phyloP scores from a whole-genome alignment of 2,329 filamentous ascomycete genomes.

The Paecilomyces sp. region DNA sequence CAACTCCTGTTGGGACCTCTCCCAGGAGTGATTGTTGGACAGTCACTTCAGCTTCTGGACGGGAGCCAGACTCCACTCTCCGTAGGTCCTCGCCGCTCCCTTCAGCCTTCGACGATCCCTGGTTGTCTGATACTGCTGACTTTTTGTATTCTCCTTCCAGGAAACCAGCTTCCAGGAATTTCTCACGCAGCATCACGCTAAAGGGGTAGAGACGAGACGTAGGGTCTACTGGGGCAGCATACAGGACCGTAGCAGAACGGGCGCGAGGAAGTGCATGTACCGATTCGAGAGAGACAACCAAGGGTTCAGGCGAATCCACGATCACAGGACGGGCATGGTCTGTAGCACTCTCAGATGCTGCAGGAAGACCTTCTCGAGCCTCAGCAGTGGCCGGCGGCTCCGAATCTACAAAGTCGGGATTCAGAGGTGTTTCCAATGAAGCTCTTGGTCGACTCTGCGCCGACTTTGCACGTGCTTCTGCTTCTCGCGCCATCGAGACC shows the following conservation, averaged over 20 bases:
- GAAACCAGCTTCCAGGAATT: constrained; percentile 39
- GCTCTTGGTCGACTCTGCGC: constrained; percentile 22
- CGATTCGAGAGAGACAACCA: constrained; percentile 39
- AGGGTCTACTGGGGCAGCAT: constrained; percentile 31
- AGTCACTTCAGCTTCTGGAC: constrained; percentile 4
- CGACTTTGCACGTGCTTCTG: constrained; percentile 26
- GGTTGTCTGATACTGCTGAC: not conserved
- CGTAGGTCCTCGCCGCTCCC: not conserved
- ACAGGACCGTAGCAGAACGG: constrained; percentile 31
- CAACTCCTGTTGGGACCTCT: constrained; percentile 5
- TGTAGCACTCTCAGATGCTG: not conserved
- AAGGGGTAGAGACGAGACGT: constrained; percentile 36
- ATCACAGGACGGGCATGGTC: not conserved
- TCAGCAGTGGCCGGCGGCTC: constrained; percentile 23
- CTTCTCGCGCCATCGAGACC: constrained; percentile 25
- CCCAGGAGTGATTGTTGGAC: constrained; percentile 5
- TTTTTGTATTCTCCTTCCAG: constrained; percentile 23
- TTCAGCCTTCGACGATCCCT: not conserved
- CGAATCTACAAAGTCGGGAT: constrained; percentile 28
- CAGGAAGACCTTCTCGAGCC: not conserved
- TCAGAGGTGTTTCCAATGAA: not conserved
- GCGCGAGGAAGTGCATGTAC: constrained; percentile 30
- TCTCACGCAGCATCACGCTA: constrained; percentile 31
- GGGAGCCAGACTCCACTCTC: not conserved
- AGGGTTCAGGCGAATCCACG: constrained; percentile 12